Percentiles rank a stretch among this genome's conserved stretches.
These are phyloP conservation scores for Dendrobium catenatum DNA, from an alignment of 106 monocot species.

Conservation along the genomic window DNA sequence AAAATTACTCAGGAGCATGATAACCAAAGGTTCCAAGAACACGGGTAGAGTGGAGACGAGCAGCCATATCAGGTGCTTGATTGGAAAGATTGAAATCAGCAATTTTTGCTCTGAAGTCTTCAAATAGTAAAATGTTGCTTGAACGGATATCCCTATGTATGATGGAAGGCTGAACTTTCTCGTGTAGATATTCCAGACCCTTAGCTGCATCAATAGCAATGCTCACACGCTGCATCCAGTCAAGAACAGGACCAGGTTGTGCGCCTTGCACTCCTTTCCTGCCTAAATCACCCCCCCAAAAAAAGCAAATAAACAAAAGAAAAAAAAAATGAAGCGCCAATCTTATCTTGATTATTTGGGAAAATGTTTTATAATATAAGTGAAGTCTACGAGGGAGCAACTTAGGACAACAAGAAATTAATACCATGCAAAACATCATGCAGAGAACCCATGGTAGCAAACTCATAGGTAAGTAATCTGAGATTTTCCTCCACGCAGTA, in stretches of 20 bases:
- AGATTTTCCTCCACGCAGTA: conserved; percentile 44
- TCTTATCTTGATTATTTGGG: neutral
- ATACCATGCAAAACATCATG: conserved; percentile 68
- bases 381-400: neutral
- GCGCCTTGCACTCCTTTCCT: conserved; percentile 95
- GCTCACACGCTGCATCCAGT: conserved; percentile 84
- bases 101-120: conserved; percentile 86
- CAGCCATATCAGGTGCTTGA: conserved; percentile 95
- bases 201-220: conserved; percentile 95
- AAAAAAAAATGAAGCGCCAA: neutral
- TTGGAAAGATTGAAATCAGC: conserved; percentile 95
- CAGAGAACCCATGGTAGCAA: conserved; percentile 59
- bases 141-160: conserved; percentile 90
- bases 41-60: conserved; percentile 93
- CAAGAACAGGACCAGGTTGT: conserved; percentile 86
- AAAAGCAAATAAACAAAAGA: neutral
- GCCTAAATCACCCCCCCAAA: conserved; percentile 27
- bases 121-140: conserved; percentile 91
- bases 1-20: conserved; percentile 85
- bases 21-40: conserved; percentile 94
- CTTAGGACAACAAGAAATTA: neutral
- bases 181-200: conserved; percentile 91
- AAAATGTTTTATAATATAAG: neutral
- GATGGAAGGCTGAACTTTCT: conserved; percentile 80
- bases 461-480: conserved; percentile 44